These are phyloP conservation scores for Evansstolkia leycettana DNA, from an alignment of 495 filamentous ascomycete genomes.

Conservation along the genomic window DNA sequence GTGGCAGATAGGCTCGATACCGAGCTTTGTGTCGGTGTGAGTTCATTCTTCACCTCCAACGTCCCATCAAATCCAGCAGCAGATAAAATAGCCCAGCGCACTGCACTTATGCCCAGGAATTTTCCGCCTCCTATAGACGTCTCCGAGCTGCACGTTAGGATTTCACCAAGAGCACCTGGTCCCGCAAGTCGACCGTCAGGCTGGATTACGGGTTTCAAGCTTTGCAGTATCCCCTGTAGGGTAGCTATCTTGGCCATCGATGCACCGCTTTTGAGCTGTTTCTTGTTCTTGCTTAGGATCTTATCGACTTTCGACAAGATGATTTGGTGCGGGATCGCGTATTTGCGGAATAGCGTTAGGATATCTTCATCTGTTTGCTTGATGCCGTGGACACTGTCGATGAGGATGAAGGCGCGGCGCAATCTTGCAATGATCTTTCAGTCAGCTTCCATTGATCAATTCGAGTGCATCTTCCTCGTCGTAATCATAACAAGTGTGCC, in stretches of 20 bases:
- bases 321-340: conserved; percentile 59
- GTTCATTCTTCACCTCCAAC: conserved; percentile 8
- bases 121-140: conserved; percentile 16
- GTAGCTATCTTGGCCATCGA: conserved; percentile 15
- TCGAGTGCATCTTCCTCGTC: no score
- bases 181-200: conserved; percentile 21
- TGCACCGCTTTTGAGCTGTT: conserved; percentile 17
- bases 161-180: conserved; percentile 36
- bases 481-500: neutral
- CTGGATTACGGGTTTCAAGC: conserved; percentile 17
- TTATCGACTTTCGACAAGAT: conserved; percentile 76
- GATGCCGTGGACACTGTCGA: conserved; percentile 72
- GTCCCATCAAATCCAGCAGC: conserved; percentile 36
- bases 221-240: conserved; percentile 17
- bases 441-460: neutral
- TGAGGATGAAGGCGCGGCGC: conserved; percentile 66
- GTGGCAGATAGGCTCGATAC: neutral
- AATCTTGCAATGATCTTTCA: conserved; percentile 37
- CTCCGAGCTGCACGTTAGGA: conserved; percentile 36
- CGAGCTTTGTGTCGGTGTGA: neutral
- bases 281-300: conserved; percentile 23
- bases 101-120: conserved; percentile 29
- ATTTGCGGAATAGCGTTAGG: conserved; percentile 48
- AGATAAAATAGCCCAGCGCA: conserved; percentile 39
- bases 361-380: conserved; percentile 60